phyloP scores from a whole-genome alignment of 2,329 filamentous ascomycete genomes.

The Stagonosporopsis cucurbitacearum region DNA sequence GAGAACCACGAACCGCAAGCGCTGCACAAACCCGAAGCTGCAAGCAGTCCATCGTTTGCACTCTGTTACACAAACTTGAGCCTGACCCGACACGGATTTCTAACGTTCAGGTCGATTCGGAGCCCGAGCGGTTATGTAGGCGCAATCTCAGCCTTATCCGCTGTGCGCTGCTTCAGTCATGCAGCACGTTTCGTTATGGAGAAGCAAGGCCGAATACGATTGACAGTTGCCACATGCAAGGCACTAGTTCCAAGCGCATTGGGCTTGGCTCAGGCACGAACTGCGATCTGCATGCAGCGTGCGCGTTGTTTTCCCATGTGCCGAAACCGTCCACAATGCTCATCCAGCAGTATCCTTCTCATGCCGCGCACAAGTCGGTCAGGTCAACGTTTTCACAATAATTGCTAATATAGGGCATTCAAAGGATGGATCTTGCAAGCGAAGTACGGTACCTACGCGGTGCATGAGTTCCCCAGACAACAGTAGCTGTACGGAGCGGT shows the following conservation, averaged over 20 bases:
- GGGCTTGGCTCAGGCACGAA: constrained; percentile 14
- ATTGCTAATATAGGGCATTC: neutral
- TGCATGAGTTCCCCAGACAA: constrained; percentile 15
- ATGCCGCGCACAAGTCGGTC: constrained; percentile 1
- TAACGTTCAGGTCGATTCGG: constrained; percentile 7
- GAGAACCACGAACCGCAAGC: neutral
- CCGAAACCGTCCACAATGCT: neutral
- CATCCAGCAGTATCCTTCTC: neutral
- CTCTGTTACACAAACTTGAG: constrained; percentile 5
- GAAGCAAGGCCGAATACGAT: constrained; percentile 4
- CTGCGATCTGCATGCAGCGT: constrained; percentile 8
- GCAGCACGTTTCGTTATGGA: constrained; percentile 10
- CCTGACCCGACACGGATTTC: neutral
- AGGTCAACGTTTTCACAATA: constrained; percentile 1
- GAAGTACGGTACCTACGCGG: neutral
- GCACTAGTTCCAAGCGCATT: constrained; percentile 3
- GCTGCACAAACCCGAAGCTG: constrained; percentile 4
- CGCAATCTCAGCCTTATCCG: constrained; percentile 18
- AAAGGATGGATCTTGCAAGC: constrained; percentile 2
- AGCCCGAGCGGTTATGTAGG: constrained; percentile 6
- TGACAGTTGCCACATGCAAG: constrained; percentile 10
- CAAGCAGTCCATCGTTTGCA: neutral
- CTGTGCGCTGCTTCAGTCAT: constrained; percentile 4
- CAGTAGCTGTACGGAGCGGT: constrained; percentile 11
- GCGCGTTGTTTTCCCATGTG: constrained; percentile 2